Conservation (phyloP, 768 basidiomycete species). For the Psilocybe subaeruginosa region DNA sequence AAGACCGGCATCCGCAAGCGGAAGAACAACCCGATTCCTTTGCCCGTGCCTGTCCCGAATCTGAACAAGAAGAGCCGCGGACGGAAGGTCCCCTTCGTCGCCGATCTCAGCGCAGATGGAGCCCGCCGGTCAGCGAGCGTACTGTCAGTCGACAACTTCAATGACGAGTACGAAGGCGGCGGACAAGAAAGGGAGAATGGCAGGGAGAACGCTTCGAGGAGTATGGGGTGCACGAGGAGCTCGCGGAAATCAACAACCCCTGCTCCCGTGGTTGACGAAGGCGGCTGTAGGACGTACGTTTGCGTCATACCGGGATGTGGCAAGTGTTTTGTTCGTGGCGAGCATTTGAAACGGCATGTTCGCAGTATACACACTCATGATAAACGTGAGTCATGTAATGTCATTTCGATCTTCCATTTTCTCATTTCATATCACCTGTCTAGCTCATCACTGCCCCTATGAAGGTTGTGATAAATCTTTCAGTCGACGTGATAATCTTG, state of each 20-base stretch:
- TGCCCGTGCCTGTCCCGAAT: constrained; percentile 61
- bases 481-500: constrained; percentile 76
- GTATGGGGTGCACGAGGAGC: constrained; percentile 9
- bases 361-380: constrained; percentile 82
- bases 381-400: constrained; percentile 61
- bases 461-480: constrained; percentile 72
- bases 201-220: constrained; percentile 11
- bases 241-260: constrained; percentile 3
- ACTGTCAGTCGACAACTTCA: background rate
- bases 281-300: constrained; percentile 52
- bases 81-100: constrained; percentile 53
- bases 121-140: constrained; percentile 1
- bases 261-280: constrained; percentile 16
- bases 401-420: background rate
- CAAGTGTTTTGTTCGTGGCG: constrained; percentile 78
- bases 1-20: constrained; percentile 26
- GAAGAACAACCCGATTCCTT: constrained; percentile 36
- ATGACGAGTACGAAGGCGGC: constrained; percentile 1
- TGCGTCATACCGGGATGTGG: constrained; percentile 75
- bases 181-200: constrained; percentile 3
- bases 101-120: constrained; percentile 9
- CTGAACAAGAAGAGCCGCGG: constrained; percentile 68
- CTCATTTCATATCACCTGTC: constrained; percentile 1
- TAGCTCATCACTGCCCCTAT: constrained; percentile 64
- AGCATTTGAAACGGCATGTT: constrained; percentile 84